These are phyloP conservation scores for Musa acuminata DNA, from an alignment of 176 grass and related monocot genomes.

Conservation along the genomic window DNA sequence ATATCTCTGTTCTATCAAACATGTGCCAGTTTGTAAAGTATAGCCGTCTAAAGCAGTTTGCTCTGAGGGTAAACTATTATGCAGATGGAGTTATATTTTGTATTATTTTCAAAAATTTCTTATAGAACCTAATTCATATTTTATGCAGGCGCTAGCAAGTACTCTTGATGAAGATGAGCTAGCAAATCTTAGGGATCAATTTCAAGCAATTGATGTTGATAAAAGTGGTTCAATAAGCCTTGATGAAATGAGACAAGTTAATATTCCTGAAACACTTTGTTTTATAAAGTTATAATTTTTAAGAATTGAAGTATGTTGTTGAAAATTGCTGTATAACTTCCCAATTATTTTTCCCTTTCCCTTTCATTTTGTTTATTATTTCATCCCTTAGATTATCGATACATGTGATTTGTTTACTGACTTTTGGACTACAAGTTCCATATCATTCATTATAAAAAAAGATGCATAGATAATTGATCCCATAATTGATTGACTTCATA, in stretches of 20 bases:
- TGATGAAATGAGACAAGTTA: constrained; percentile 90
- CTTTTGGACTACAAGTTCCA: too few species aligned
- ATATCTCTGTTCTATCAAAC: constrained; percentile 87
- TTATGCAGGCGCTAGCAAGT: constrained; percentile 70
- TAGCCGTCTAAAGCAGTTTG: constrained; percentile 95
- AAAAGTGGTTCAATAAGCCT: constrained; percentile 92
- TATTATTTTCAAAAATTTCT: constrained; percentile 4
- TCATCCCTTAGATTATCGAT: too few species aligned
- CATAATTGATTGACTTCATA: too few species aligned
- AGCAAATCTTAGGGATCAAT: constrained; percentile 80
- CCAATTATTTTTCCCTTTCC: too few species aligned
- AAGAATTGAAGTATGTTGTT: neutral
- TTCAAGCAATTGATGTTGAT: constrained; percentile 91
- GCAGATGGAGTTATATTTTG: constrained; percentile 1
- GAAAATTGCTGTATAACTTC: neutral
- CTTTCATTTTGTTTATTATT: too few species aligned
- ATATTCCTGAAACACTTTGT: constrained; percentile 8
- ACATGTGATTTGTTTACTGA: too few species aligned
- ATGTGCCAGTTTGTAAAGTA: constrained; percentile 97
- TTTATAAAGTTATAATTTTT: constrained; percentile 1
- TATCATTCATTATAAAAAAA: too few species aligned
- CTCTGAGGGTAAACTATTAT: constrained; percentile 57
- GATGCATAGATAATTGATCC: too few species aligned
- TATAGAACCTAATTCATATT: constrained; percentile 15
- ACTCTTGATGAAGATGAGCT: constrained; percentile 84